These are phyloP conservation scores for Serendipita sp. DNA, from an alignment of 768 basidiomycete species.

Conservation along the genomic window DNA sequence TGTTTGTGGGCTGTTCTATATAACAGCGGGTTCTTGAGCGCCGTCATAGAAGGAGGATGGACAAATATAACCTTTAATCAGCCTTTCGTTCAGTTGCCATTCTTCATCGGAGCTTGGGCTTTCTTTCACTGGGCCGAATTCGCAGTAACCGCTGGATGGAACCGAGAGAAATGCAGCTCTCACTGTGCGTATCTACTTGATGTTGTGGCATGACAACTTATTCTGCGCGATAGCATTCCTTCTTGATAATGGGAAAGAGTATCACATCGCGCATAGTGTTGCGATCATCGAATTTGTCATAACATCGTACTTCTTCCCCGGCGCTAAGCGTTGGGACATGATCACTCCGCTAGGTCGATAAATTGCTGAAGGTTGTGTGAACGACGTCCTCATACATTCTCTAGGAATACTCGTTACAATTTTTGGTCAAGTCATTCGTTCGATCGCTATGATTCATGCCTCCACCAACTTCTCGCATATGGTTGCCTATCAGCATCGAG, in stretches of 20 bases:
- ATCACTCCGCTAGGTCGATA: slow-evolving; percentile 41
- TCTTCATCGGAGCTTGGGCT: slow-evolving; percentile 71
- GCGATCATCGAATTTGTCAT: slow-evolving; percentile 71
- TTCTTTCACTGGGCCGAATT: slow-evolving; percentile 91
- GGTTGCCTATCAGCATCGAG: slow-evolving; percentile 57
- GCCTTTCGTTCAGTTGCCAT: slow-evolving; percentile 39
- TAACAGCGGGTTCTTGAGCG: slow-evolving; percentile 26
- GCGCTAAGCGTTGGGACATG: slow-evolving; percentile 40
- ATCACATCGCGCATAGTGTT: slow-evolving; percentile 66
- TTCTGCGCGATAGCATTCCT: slow-evolving; percentile 52
- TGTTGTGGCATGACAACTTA: slow-evolving; percentile 9
- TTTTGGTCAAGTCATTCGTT: slow-evolving; percentile 62
- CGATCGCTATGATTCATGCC: slow-evolving; percentile 92
- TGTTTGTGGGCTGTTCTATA: slow-evolving; percentile 16
- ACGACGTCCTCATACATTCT: not conserved
- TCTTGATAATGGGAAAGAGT: slow-evolving; percentile 72
- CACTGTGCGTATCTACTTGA: slow-evolving; percentile 48
- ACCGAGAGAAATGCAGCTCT: slow-evolving; percentile 76
- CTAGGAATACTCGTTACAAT: slow-evolving; percentile 50
- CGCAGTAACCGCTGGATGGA: slow-evolving; percentile 91
- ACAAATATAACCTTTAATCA: not conserved
- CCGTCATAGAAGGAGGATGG: not conserved
- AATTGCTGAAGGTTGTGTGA: slow-evolving; percentile 5
- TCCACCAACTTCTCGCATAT: slow-evolving; percentile 85
- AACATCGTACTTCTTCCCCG: slow-evolving; percentile 48